A percentile compares a stretch with the other conserved stretches of the same genome.
These are phyloP conservation scores for Monilinia aucupariae DNA, from an alignment of 2,329 filamentous ascomycete species.

Conservation along the genomic window DNA sequence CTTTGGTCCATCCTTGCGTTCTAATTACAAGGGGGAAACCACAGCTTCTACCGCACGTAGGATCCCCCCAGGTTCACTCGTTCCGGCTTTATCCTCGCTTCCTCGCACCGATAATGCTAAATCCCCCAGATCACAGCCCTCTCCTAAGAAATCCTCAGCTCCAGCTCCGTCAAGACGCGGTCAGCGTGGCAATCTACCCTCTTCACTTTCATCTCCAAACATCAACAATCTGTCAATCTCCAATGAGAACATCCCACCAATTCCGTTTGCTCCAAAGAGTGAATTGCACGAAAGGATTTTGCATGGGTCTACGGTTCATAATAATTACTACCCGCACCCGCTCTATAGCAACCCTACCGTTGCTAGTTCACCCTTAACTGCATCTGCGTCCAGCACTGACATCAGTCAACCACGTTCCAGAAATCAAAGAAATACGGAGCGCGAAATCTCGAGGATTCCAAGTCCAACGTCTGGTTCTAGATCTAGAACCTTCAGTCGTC, in stretches of 20 bases:
- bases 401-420: slow-evolving; percentile 16
- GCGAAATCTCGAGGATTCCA: slow-evolving; percentile 15
- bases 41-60: not conserved
- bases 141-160: not conserved
- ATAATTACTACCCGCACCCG: slow-evolving; percentile 11
- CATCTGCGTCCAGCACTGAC: slow-evolving; percentile 23
- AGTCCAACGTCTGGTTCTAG: slow-evolving; percentile 4
- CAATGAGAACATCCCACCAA: slow-evolving; percentile 4
- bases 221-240: not conserved
- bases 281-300: slow-evolving; percentile 5
- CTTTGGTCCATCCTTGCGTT: not conserved
- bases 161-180: not conserved
- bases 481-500: slow-evolving; percentile 8
- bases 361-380: slow-evolving; percentile 23
- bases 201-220: slow-evolving; percentile 10
- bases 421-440: not conserved
- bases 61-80: not conserved
- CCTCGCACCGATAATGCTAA: not conserved
- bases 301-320: slow-evolving; percentile 3
- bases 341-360: slow-evolving; percentile 24
- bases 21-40: not conserved
- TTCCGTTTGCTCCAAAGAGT: slow-evolving; percentile 12
- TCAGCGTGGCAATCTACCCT: not conserved
- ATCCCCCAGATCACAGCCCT: not conserved
- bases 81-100: not conserved